Percentiles rank a stretch among this genome's conserved stretches.
Evolutionary conservation across 1,284 basidiomycete genomes (phyloP).

Genomic region (Sutorius eximius): DNA sequence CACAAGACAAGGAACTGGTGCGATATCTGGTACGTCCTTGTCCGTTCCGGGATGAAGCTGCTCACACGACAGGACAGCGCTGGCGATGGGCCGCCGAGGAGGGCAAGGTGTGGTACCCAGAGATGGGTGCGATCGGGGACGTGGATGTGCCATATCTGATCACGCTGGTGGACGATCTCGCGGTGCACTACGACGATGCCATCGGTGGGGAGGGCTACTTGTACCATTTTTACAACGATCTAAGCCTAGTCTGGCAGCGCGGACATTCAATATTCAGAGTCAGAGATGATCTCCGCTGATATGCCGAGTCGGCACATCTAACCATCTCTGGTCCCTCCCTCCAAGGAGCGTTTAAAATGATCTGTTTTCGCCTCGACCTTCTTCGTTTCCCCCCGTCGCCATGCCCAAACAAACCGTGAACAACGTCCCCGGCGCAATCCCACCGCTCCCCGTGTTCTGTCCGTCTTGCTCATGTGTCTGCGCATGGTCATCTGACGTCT

Average conservation of each 20-base stretch:
- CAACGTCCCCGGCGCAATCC: conserved; percentile 42
- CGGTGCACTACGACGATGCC: conserved; percentile 23
- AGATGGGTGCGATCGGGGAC: conserved; percentile 39
- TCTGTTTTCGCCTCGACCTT: background rate
- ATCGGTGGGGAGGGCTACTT: conserved; percentile 42
- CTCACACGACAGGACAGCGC: conserved; percentile 35
- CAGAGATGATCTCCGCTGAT: background rate
- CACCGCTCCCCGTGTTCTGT: conserved; percentile 40
- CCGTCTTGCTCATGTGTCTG: background rate
- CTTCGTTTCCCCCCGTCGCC: background rate
- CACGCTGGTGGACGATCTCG: conserved; percentile 39
- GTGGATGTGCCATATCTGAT: conserved; percentile 39
- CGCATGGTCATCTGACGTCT: no score
- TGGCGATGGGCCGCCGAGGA: conserved; percentile 64
- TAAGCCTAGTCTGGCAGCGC: conserved; percentile 1
- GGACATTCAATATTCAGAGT: background rate
- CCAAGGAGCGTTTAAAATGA: background rate
- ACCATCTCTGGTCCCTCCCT: no score
- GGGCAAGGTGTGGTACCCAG: conserved; percentile 49
- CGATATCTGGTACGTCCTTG: conserved; percentile 50
- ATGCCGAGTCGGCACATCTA: background rate
- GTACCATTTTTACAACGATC: conserved; percentile 27
- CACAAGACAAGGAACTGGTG: conserved; percentile 61
- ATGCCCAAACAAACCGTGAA: conserved; percentile 41
- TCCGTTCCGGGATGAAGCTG: background rate